Evolutionary conservation across 140 eudicot genomes (phyloP).

Genomic region (Bidens hawaiensis): DNA sequence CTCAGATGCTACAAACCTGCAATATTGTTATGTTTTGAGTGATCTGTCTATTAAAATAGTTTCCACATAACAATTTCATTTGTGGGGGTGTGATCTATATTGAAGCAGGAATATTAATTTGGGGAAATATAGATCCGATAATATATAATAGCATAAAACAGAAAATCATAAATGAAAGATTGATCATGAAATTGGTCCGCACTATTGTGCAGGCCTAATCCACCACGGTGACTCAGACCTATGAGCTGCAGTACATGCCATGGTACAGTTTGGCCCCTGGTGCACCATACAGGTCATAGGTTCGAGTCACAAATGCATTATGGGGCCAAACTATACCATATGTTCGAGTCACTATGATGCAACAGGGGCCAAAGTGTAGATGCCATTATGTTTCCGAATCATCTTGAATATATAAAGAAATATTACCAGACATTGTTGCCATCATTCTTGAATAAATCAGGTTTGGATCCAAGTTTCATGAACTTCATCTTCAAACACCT

Average conservation of each 20-base stretch:
- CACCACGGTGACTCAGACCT: too few species aligned
- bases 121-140: conserved; percentile 4
- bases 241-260: too few species aligned
- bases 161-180: neutral
- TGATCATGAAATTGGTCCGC: neutral
- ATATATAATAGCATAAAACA: neutral
- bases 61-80: neutral
- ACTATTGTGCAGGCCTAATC: neutral
- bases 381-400: too few species aligned
- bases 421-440: conserved; percentile 73
- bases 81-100: conserved; percentile 7
- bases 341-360: too few species aligned
- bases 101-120: neutral
- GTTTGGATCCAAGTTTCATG: conserved; percentile 99
- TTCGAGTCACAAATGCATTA: too few species aligned
- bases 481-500: conserved; percentile 74
- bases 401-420: conserved; percentile 11
- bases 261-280: neutral
- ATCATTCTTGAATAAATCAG: conserved; percentile 84
- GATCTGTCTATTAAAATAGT: neutral
- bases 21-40: neutral
- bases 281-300: neutral
- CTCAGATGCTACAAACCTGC: conserved; percentile 87
- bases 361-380: too few species aligned
- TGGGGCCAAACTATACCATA: too few species aligned